Base-by-base conservation (phyloP, 805 yeast species). In the Metschnikowia drakensbergensis region DNA sequence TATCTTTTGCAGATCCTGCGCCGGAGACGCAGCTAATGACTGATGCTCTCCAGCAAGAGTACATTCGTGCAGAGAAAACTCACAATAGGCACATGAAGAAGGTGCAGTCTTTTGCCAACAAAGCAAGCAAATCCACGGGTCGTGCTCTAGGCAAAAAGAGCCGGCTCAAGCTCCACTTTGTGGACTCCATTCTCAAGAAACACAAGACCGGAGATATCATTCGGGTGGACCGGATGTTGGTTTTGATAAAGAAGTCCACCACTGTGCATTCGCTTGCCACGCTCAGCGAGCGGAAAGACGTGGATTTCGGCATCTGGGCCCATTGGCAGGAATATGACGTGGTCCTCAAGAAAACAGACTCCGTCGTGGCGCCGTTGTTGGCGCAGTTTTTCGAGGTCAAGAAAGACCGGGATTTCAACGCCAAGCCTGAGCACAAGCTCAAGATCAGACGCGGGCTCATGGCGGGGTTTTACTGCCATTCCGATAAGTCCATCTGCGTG, bases 251-350 rank as follows among this genome's bases (percentile, higher is more conserved):
- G 58, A 59, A 58, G 30, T 60, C 73, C 9, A 63, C 71, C 4
- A 51, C 58, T 0, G 54, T 64, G 9, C 47, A 49, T 7, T 32
- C 43, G 3, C 37, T 54, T 10, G 30, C 48, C 6, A 36, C 45
- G 3, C 74, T 77, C 50, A 71, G 75, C 10, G 88, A 83, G 51
- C 60, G 65, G 7, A 82, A 80, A 48, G 68, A 75, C 1, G 70
- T 73, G 26, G 80, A 80, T 36, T 72, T 87, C 0, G 66, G 84
- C 45, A 75, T 86, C 1, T 52, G 74, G 7, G 91, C 87, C 49
- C 67, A 89, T 42, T 89, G 97, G 94, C 80, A 76, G 51, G 97
- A 91, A 61, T 88, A 82, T 60, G 68, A 81, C 27, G 84, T 86
- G 2, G 88, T 86, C 1, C 83, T 85, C 1, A 69, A 92, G 50